Evolutionary conservation across 768 basidiomycete species (phyloP), one percentile per base, ranked within the genome.

Genomic region (Auriscalpium microsporum): DNA sequence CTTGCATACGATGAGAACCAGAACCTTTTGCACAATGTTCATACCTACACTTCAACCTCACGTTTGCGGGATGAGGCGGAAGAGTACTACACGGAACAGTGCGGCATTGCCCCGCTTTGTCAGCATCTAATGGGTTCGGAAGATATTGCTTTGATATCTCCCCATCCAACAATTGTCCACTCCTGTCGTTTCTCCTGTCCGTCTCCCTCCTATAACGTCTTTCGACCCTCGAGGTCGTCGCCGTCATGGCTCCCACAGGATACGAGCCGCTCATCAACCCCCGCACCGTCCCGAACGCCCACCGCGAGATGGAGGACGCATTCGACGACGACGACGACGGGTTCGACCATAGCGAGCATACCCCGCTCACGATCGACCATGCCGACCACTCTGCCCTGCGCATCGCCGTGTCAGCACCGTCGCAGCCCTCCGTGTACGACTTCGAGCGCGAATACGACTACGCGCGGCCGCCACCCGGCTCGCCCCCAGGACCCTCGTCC

Each of bases 361-460:
- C 74, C 3, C 75, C 73, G 44, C 71, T 75, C 47, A 75, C 73
- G 35, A 50, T 52, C 56, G 57, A 57, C 49, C 65, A 52, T 56
- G 59, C 45, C 54, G 56, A 47, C 65, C 50, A 14, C 58, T 59
- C 49, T 45, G 54, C 14, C 71, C 67, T 50, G 68, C 68, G 52
- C 69, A 64, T 70, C 45, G n/a, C 58, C 34, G 28, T 40, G 56
- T 58, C 61, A 49, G 10, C 28, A 28, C 49, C 14, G 28, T 36
- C 44, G n/a, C 42, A 56, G 33, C 74, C 79, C 13, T 78, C 77
- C 28, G 68, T 72, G 2, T 90, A 90, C 69, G 86, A 92, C 68
- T 93, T 92, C 66, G 90, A 93, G 67, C 76, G 86, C 23, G 82
- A 84, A 55, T 87, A 85, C 64, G 82, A 84, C 56, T 87, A 85